Base-by-base conservation (phyloP, 257 asterid species). In the Anisodus acutangulus region DNA sequence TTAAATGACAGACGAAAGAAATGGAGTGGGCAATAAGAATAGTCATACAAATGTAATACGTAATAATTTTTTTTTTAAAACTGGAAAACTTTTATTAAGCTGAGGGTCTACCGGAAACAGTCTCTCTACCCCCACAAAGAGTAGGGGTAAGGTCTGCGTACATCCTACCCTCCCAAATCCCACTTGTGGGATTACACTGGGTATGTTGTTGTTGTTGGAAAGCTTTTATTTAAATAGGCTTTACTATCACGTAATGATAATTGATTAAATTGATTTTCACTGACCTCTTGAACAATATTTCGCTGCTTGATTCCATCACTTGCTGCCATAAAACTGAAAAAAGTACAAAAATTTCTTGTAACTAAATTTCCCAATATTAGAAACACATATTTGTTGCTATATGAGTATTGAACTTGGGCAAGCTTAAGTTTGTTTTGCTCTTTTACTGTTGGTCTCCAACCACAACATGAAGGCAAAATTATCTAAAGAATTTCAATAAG, bases 271-370 rank as follows among this genome's bases (percentile, higher is more conserved):
- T 49, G 57, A 39, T 43, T 54, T 31, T 74, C 67, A 55, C 86
- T 82, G 84, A 97, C 99, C 99, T 93, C 89, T 83, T 89, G 91
- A 64, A 95, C 90, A 89, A 93, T 84, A 66, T 87, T 85, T 63
- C 91, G 90, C 85, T 93, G 90, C 88, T 86, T 89, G 80, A 96
- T 88, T 84, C 98, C 98, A 89, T 95, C 98, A 87, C 94, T 87
- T 60, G 97, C 97, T 43, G 97, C 89, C 97, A 97, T 84, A 86
- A 91, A 95, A 89, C 99, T 97, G 88, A 74, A 35, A 85, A 43
- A 68, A 84, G 67, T 72, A 9, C 57, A 85, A 76, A 70, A 39
- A 69, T 3, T 7, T 51, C 3, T 43, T 51, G 19, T 51, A 51
- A 51, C 45, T 51, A 22, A 26, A 74, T 13, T 22, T 51, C 63